Percentiles rank a stretch among this genome's conserved stretches.
These are phyloP conservation scores for Schizosaccharomyces japonicus DNA, from an alignment of 805 yeast species.

Conservation along the genomic window DNA sequence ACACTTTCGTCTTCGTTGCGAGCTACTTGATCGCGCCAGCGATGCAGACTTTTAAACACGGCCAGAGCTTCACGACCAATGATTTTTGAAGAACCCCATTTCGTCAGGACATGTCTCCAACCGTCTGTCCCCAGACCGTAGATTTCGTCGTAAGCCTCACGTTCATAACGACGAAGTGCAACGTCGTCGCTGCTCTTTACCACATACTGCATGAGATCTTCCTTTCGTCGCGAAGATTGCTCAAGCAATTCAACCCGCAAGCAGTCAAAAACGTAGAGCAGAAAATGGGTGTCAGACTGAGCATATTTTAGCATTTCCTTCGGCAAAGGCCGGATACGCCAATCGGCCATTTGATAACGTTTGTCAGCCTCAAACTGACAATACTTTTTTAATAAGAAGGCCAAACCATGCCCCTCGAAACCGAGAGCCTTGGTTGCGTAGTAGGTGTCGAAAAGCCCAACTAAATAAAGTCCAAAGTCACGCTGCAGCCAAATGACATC, in stretches of 20 bases:
- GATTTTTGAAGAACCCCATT: conserved; percentile 43
- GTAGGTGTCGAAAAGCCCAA: conserved; percentile 73
- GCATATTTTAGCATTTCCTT: conserved; percentile 64
- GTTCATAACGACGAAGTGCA: conserved; percentile 62
- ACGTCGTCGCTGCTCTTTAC: conserved; percentile 54
- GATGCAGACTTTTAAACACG: conserved; percentile 35
- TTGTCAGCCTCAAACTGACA: conserved; percentile 75
- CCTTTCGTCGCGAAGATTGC: conserved; percentile 4
- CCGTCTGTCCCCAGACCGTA: conserved; percentile 24
- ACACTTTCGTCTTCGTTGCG: conserved; percentile 62
- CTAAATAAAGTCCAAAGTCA: conserved; percentile 77
- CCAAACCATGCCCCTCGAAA: conserved; percentile 60
- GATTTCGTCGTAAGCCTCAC: conserved; percentile 31
- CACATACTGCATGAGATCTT: conserved; percentile 26
- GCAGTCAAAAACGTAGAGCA: conserved; percentile 55
- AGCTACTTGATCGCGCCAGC: conserved; percentile 70
- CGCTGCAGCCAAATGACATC: conserved; percentile 93
- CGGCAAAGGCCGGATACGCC: conserved; percentile 76
- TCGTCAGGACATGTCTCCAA: conserved; percentile 23
- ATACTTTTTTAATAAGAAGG: conserved; percentile 54
- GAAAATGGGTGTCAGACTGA: conserved; percentile 80
- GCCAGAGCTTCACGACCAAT: conserved; percentile 26
- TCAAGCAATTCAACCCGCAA: conserved; percentile 33
- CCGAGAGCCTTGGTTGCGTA: conserved; percentile 69
- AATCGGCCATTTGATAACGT: conserved; percentile 86